Evolutionary conservation across 2,329 filamentous ascomycete genomes (phyloP).

Genomic region (Fusarium bulbicola): DNA sequence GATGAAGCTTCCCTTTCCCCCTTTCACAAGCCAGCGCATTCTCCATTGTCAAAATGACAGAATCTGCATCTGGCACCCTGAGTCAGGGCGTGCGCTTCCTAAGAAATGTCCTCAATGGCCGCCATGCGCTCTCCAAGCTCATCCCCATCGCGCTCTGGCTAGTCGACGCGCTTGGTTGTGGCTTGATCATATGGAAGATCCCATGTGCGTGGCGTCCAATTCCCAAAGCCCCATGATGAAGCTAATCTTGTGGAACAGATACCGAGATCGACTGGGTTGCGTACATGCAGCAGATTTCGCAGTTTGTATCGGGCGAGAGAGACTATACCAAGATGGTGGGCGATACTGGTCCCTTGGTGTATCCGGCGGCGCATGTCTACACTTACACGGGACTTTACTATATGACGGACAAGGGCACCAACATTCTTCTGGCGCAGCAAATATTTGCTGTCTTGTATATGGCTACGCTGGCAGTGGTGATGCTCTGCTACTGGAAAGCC

Average conservation of each 20-base stretch:
- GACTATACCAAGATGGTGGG: conserved; percentile 89
- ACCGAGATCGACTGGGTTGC: conserved; percentile 98
- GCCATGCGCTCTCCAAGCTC: conserved; percentile 58
- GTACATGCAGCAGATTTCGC: conserved; percentile 92
- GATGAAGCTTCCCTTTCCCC: conserved; percentile 17
- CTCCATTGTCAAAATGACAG: conserved; percentile 41
- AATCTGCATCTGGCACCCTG: conserved; percentile 35
- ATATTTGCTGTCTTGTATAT: conserved; percentile 86
- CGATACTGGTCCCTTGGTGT: conserved; percentile 91
- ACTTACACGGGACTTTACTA: conserved; percentile 83
- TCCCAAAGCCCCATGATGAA: not conserved
- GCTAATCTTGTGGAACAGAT: conserved; percentile 58
- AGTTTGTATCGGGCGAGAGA: conserved; percentile 84
- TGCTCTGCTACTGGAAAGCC: conserved; percentile 82
- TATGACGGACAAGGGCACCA: conserved; percentile 76
- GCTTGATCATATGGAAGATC: conserved; percentile 79
- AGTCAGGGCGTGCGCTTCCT: conserved; percentile 45
- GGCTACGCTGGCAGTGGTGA: conserved; percentile 76
- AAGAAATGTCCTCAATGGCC: conserved; percentile 58
- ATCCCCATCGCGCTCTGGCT: conserved; percentile 71
- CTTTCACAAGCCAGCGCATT: conserved; percentile 16
- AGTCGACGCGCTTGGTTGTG: conserved; percentile 76
- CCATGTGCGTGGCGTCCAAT: conserved; percentile 70
- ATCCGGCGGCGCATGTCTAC: conserved; percentile 93
- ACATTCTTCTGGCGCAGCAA: conserved; percentile 84